Evolutionary conservation across 306 rosid genomes (phyloP).

Genomic region (Prunus persica): DNA sequence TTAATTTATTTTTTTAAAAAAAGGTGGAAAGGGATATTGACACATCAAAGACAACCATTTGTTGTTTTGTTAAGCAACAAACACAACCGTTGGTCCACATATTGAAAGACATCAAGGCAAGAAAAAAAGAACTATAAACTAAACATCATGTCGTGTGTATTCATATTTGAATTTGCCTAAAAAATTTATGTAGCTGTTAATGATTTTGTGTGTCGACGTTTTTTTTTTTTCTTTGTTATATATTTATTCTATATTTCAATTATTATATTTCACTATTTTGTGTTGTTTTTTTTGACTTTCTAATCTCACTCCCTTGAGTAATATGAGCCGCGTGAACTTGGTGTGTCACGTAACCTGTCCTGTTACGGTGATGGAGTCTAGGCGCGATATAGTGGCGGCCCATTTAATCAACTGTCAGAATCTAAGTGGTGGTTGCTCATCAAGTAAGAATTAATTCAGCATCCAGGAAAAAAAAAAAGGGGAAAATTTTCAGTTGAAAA

Average conservation of each 20-base stretch:
- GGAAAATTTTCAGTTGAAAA: neutral
- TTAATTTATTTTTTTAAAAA: neutral
- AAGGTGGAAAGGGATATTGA: neutral
- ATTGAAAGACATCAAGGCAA: neutral
- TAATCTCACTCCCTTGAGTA: neutral
- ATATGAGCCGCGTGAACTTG: neutral
- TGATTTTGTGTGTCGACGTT: too few species aligned
- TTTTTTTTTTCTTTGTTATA: too few species aligned
- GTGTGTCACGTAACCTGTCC: neutral
- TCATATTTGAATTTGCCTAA: too few species aligned
- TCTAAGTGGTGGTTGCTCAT: neutral
- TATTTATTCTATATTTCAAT: too few species aligned
- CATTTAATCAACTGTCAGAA: slow-evolving; percentile 2
- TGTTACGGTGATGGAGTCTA: neutral
- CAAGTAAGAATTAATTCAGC: neutral
- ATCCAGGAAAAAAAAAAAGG: neutral
- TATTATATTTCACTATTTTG: neutral
- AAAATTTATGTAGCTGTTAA: too few species aligned
- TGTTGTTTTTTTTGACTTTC: neutral
- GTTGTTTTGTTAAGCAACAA: neutral
- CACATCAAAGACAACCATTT: neutral
- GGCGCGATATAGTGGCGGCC: neutral
- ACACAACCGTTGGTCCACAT: neutral
- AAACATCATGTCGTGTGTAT: too few species aligned
- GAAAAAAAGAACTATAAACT: neutral